These are phyloP conservation scores for Phascolomyces articulosus DNA, from an alignment of 371 early-diverging fungal species.

Conservation along the genomic window DNA sequence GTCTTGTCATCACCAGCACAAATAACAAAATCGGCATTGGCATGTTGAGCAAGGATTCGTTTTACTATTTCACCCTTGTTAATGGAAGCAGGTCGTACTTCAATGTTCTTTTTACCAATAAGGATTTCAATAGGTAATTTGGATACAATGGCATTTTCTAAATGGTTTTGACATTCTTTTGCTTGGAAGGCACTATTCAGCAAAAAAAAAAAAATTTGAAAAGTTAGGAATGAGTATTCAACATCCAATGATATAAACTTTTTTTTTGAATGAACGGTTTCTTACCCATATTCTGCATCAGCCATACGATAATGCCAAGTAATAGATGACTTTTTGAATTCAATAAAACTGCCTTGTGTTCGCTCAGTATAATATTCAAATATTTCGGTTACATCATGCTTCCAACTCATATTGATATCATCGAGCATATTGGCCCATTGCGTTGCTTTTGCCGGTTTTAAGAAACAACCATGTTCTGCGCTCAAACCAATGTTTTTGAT, in stretches of 20 bases:
- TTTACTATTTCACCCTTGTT: conserved; percentile 96
- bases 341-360: conserved; percentile 86
- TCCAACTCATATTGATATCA: conserved; percentile 86
- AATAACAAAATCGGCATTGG: conserved; percentile 84
- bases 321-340: conserved; percentile 81
- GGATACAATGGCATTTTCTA: conserved; percentile 81
- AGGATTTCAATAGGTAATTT: conserved; percentile 91
- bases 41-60: conserved; percentile 61
- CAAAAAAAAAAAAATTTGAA: neutral
- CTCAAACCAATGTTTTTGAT: conserved; percentile 76
- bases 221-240: too few species aligned
- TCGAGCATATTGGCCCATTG: conserved; percentile 87
- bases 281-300: conserved; percentile 48
- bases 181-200: conserved; percentile 69
- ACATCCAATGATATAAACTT: neutral
- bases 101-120: conserved; percentile 97
- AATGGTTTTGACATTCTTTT: conserved; percentile 89
- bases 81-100: conserved; percentile 80
- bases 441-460: conserved; percentile 71
- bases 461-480: conserved; percentile 96
- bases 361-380: conserved; percentile 91
- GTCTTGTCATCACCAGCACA: conserved; percentile 98
- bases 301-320: conserved; percentile 94
- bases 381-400: conserved; percentile 86
- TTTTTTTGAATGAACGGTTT: too few species aligned